A percentile compares a stretch with the other conserved stretches of the same genome.
Conservation (phyloP, 202 grass and related monocot genomes). For the Bolboschoenoplectus hybrid region DNA sequence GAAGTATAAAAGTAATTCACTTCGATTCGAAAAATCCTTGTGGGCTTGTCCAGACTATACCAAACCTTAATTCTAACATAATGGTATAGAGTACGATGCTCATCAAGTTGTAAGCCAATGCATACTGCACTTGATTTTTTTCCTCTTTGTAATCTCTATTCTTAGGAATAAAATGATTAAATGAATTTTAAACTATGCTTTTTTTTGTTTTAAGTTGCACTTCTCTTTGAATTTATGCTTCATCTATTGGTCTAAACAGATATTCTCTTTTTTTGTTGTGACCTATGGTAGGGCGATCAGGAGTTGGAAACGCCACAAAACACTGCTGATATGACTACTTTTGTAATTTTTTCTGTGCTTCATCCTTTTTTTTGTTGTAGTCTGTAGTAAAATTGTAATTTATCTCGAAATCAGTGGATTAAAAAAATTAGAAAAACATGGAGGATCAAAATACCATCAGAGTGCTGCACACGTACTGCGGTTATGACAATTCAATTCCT, state of each 20-base stretch:
- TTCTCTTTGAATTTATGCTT: neutral
- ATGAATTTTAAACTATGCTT: neutral
- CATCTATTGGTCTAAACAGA: slow-evolving; percentile 23
- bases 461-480: neutral
- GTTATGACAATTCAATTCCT: slow-evolving; percentile 8
- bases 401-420: slow-evolving; percentile 7
- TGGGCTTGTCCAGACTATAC: neutral
- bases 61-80: neutral
- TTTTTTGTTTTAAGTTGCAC: neutral
- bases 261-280: neutral
- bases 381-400: neutral
- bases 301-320: slow-evolving; percentile 80
- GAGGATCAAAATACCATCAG: neutral
- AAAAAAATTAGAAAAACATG: neutral
- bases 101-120: neutral
- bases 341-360: slow-evolving; percentile 57
- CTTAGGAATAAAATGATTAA: neutral
- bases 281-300: slow-evolving; percentile 59
- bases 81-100: neutral
- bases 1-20: neutral
- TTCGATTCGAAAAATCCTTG: neutral
- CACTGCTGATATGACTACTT: slow-evolving; percentile 88
- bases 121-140: neutral
- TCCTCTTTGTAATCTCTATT: neutral
- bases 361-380: neutral